Percentiles rank a stretch among this genome's conserved stretches.
Conservation (phyloP, 129 eudicot species). For the Dittrichia graveolens region DNA sequence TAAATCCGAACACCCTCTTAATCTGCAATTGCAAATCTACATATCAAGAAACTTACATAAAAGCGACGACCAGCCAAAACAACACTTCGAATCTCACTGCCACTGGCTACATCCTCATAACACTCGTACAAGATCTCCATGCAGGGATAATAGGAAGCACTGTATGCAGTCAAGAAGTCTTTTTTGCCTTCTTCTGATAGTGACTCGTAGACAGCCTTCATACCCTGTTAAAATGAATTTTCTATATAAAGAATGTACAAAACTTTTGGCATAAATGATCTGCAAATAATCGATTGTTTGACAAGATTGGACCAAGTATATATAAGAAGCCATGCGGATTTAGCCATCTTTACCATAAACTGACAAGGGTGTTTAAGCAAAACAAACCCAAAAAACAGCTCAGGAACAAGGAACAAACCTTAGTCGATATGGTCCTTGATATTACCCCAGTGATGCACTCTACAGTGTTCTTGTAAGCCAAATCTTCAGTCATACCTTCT, state of each 20-base stretch:
- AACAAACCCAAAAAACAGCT: conserved; percentile 5
- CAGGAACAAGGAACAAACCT: conserved; percentile 45
- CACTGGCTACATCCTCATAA: conserved; percentile 95
- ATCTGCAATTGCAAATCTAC: neutral
- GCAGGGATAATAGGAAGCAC: conserved; percentile 95
- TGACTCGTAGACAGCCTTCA: conserved; percentile 84
- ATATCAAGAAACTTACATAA: conserved; percentile 53
- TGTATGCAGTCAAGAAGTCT: conserved; percentile 83
- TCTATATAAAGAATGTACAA: neutral
- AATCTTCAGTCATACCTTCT: conserved; percentile 85
- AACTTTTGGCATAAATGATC: neutral
- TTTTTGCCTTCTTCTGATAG: conserved; percentile 76
- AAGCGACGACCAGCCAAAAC: conserved; percentile 97
- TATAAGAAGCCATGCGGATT: no score
- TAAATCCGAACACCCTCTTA: neutral
- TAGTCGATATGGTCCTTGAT: conserved; percentile 80
- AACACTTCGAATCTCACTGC: conserved; percentile 94
- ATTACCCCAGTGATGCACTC: conserved; percentile 90
- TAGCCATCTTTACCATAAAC: neutral
- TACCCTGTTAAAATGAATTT: conserved; percentile 53
- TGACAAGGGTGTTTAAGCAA: neutral
- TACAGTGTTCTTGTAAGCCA: conserved; percentile 94
- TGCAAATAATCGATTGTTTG: neutral
- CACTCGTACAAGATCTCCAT: conserved; percentile 96
- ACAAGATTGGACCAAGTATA: no score